Percentiles rank a stretch among this genome's conserved stretches.
These are phyloP conservation scores for Entomortierella beljakovae DNA, from an alignment of 192 early-diverging fungal genomes.

Conservation along the genomic window DNA sequence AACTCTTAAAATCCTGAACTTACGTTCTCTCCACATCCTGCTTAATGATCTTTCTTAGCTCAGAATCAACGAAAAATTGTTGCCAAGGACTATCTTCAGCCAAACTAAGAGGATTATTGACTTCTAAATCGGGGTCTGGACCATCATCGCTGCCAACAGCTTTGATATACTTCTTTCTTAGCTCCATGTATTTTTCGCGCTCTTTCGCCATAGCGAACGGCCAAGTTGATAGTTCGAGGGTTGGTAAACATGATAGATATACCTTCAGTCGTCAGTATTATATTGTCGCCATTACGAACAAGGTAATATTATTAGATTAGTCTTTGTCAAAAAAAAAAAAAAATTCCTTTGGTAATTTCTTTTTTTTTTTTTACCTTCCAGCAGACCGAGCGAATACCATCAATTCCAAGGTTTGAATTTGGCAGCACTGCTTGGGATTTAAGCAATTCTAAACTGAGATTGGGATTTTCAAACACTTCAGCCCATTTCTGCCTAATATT, in stretches of 20 bases:
- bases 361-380: constrained; percentile 61
- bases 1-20: constrained; percentile 12
- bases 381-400: constrained; percentile 66
- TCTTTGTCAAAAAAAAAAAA: neutral
- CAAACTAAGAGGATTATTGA: constrained; percentile 90
- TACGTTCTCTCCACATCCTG: constrained; percentile 95
- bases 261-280: constrained; percentile 35
- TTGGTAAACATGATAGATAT: constrained; percentile 64
- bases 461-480: constrained; percentile 63
- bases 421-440: constrained; percentile 56
- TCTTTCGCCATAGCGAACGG: constrained; percentile 67
- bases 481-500: constrained; percentile 57
- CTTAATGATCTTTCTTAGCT: constrained; percentile 84
- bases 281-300: neutral
- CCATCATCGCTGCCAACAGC: constrained; percentile 57
- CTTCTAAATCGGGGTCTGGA: constrained; percentile 66
- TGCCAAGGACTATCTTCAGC: constrained; percentile 95
- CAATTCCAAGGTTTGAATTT: constrained; percentile 58
- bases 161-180: constrained; percentile 75
- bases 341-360: neutral
- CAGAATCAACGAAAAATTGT: constrained; percentile 90
- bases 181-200: constrained; percentile 73
- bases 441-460: constrained; percentile 56
- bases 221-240: constrained; percentile 68
- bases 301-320: neutral